phyloP scores from a whole-genome alignment of 768 basidiomycete species.

The Tubosaeta brunneosetosa region DNA sequence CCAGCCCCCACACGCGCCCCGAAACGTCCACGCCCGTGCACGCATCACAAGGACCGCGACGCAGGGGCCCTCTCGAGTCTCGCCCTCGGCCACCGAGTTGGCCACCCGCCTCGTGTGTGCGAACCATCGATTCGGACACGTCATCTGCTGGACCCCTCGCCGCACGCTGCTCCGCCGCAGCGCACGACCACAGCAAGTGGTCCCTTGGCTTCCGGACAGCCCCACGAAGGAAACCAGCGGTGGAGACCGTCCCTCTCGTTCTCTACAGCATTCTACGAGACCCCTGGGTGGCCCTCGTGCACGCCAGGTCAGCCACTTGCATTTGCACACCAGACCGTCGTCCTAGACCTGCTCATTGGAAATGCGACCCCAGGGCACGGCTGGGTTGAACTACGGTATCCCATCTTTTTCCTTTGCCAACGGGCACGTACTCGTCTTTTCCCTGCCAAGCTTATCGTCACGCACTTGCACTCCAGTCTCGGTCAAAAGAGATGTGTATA shows the following conservation, averaged over 20 bases:
- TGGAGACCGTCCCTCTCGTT: no score
- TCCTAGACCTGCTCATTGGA: not conserved
- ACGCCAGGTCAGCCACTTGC: no score
- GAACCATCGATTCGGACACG: not conserved
- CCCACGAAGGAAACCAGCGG: no score
- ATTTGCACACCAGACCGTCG: no score
- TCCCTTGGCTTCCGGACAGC: no score
- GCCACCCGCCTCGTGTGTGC: not conserved
- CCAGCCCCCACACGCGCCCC: no score
- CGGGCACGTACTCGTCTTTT: not conserved
- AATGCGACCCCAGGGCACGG: not conserved
- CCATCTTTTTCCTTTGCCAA: not conserved
- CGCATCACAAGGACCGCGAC: not conserved
- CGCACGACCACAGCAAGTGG: no score
- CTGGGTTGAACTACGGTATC: no score
- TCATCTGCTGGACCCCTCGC: not conserved
- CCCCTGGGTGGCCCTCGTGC: no score
- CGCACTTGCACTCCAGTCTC: not conserved
- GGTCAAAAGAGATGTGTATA: constrained; percentile 17
- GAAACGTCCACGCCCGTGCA: no score
- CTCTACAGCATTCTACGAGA: no score
- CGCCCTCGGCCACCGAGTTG: not conserved
- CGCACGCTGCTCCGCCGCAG: not conserved
- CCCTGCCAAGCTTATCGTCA: not conserved
- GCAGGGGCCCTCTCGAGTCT: not conserved